Percentiles rank a stretch among this genome's conserved stretches.
These are phyloP conservation scores for Trichosanthes truncata DNA, from an alignment of 306 rosid genomes.

Conservation along the genomic window DNA sequence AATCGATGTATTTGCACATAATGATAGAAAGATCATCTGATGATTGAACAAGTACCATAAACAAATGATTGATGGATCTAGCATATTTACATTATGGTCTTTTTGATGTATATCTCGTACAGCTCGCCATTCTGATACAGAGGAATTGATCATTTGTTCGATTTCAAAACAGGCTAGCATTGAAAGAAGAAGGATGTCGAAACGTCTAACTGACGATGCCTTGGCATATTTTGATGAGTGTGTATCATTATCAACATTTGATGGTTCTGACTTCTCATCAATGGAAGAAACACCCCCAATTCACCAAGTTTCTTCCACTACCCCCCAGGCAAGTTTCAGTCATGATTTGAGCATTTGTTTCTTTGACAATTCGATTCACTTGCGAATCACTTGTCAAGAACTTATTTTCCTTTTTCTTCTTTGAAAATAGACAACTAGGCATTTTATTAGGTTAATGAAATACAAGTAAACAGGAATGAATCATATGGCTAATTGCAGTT, in stretches of 20 bases:
- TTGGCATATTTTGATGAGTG: constrained; percentile 92
- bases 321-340: constrained; percentile 44
- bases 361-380: not conserved
- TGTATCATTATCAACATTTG: constrained; percentile 81
- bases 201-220: constrained; percentile 82
- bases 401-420: not conserved
- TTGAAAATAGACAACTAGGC: not conserved
- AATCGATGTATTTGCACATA: not conserved
- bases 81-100: not conserved
- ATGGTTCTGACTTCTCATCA: constrained; percentile 93
- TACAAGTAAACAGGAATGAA: too few relatives aligned
- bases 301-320: constrained; percentile 32
- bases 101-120: not conserved
- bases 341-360: not conserved
- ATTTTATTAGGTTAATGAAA: not conserved
- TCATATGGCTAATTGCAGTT: too few relatives aligned
- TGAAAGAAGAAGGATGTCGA: constrained; percentile 88
- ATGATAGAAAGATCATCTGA: not conserved
- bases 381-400: not conserved
- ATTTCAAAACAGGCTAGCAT: constrained; percentile 58
- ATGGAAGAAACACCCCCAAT: constrained; percentile 75
- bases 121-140: not conserved
- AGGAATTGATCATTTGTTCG: not conserved
- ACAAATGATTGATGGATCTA: not conserved
- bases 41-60: not conserved